A percentile compares a stretch with the other conserved stretches of the same genome.
Evolutionary conservation across 345 rosid species (phyloP).

Genomic region (Citrus mangshanensis): DNA sequence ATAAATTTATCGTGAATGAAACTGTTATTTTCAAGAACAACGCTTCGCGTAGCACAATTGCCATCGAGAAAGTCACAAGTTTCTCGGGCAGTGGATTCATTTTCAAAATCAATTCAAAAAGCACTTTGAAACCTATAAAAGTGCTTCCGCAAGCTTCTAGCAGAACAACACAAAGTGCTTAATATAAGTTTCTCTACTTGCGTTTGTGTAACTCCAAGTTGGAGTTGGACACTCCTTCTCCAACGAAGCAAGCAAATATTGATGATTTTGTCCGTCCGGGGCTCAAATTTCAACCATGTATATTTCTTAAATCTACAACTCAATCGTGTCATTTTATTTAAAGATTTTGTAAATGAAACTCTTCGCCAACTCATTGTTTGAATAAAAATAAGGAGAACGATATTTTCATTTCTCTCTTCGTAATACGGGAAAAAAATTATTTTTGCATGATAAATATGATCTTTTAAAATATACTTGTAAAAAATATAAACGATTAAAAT

Average conservation of each 20-base stretch:
- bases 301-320: background rate
- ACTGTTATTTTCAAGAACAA: background rate
- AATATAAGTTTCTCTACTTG: background rate
- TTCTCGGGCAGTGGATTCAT: background rate
- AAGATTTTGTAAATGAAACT: background rate
- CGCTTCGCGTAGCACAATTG: background rate
- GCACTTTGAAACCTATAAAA: background rate
- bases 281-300: background rate
- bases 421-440: fast-evolving
- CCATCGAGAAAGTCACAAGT: background rate
- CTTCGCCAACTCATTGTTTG: background rate
- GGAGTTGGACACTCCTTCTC: background rate
- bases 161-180: background rate
- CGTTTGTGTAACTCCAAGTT: background rate
- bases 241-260: background rate
- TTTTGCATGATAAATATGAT: no score
- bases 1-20: no score
- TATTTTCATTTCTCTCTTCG: no score
- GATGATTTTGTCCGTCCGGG: no score
- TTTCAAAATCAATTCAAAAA: background rate
- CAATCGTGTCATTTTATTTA: background rate
- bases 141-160: background rate
- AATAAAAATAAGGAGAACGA: no score
- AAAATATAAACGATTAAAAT: no score
- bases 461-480: no score